These are phyloP conservation scores for Chaetomium cochliodes DNA, from an alignment of 495 filamentous ascomycete genomes.

Conservation along the genomic window DNA sequence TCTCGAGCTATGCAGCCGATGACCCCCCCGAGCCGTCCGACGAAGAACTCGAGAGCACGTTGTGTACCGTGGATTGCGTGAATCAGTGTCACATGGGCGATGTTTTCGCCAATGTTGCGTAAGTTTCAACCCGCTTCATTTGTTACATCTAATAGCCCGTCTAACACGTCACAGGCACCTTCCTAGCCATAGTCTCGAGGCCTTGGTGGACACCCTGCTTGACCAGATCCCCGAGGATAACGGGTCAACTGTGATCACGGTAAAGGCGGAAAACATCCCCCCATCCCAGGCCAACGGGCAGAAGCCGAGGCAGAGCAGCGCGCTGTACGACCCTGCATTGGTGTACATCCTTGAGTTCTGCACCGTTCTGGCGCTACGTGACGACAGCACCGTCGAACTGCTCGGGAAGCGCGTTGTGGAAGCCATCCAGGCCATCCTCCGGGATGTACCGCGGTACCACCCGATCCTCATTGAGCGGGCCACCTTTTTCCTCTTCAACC, in stretches of 20 bases:
- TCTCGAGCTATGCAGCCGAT: conserved; percentile 97
- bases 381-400: conserved; percentile 64
- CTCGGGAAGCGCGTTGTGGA: conserved; percentile 78
- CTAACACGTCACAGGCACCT: conserved; percentile 55
- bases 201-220: conserved; percentile 70
- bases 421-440: conserved; percentile 73
- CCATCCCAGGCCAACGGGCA: conserved; percentile 58
- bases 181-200: conserved; percentile 61
- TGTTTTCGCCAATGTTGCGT: conserved; percentile 83
- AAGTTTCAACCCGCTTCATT: conserved; percentile 34
- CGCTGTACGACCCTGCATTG: conserved; percentile 80
- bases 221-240: conserved; percentile 83
- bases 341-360: conserved; percentile 88
- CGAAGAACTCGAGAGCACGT: conserved; percentile 92
- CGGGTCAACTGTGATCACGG: conserved; percentile 76
- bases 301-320: conserved; percentile 49
- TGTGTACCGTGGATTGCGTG: conserved; percentile 92
- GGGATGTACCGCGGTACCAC: conserved; percentile 76
- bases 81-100: conserved; percentile 82
- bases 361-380: conserved; percentile 78
- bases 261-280: conserved; percentile 75
- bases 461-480: conserved; percentile 76
- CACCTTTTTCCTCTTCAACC: conserved; percentile 78
- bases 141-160: neutral
- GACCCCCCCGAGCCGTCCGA: conserved; percentile 97